Evolutionary conservation across 164 flowering plant genomes (phyloP), one percentile per base, ranked within the genome.

Genomic region (Chimonanthus praecox): DNA sequence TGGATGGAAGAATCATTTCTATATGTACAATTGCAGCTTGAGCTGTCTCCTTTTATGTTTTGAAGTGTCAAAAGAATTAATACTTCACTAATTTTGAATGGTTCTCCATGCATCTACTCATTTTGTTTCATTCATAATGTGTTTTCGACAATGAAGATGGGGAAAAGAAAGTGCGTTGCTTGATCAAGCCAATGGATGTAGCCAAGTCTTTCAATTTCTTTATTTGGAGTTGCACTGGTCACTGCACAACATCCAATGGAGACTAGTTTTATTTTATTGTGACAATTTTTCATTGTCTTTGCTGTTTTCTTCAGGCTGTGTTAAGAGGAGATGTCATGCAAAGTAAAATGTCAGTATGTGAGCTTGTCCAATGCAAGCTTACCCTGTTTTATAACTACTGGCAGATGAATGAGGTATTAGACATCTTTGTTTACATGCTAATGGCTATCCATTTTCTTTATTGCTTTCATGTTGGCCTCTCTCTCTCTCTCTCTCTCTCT

Each of bases 351-450:
- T 72, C 84, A 65, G 48, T 73, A 63, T 61, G 76, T 75, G 97
- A 95, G 79, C 87, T 92, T 64, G 92, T 95, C 73, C 85, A 83
- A 74, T 95, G 99, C 90, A 90, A 77, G 76, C 78, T 95, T 78
- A 90, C 97, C 67, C 82, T 95, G 81, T 88, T 85, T 75, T 95
- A 95, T 76, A 80, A 80, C 74, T 95, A 93, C 68, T 95, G 99
- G 99, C 89, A 80, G 77, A 87, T 85, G 90, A 87, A 88, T 81
- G 97, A 93, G 97, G 98, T 95, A 88, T 49, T 69, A 9, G 49
- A 67, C 62, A 6, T 58, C 18, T 16, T 20, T 64, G 49, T 33
- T 45, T 51, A 6, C 48, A 13, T 7, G 47, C 47, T 50, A 51
- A 54, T 33, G 69, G 11, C 15, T 11, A 15, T 67, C 45, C 16